These are phyloP conservation scores for Waltergamsia citrina DNA, from an alignment of 2,329 filamentous ascomycete genomes.

Conservation along the genomic window DNA sequence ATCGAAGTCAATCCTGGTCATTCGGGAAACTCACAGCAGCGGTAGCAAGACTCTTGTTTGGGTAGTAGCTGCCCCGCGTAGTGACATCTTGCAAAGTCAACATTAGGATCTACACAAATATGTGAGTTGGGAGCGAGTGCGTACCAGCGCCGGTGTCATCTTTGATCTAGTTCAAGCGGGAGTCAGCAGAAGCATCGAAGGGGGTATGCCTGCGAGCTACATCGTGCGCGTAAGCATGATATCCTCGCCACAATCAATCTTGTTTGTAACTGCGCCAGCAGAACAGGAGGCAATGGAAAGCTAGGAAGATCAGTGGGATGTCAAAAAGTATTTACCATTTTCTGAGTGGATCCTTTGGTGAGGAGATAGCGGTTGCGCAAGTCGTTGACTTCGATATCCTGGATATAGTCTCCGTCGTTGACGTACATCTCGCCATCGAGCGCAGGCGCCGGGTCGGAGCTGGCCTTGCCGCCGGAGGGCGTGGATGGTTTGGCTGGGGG, in stretches of 20 bases:
- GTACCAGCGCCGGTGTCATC: constrained; percentile 99
- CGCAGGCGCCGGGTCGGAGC: constrained; percentile 33
- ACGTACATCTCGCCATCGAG: constrained; percentile 88
- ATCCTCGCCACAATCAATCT: constrained; percentile 34
- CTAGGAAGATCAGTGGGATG: constrained; percentile 26
- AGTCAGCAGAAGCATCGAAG: constrained; percentile 93
- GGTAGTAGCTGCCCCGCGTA: constrained; percentile 91
- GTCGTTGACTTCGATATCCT: constrained; percentile 98
- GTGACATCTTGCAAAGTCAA: constrained; percentile 83
- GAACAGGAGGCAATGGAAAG: constrained; percentile 21
- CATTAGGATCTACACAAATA: constrained; percentile 36
- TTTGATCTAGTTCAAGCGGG: constrained; percentile 94
- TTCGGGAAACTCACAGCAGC: constrained; percentile 63
- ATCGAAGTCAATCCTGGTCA: neutral
- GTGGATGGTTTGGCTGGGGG: constrained; percentile 27
- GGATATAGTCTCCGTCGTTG: constrained; percentile 94
- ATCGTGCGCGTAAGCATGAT: constrained; percentile 61
- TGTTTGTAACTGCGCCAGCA: neutral
- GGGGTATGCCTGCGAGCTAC: constrained; percentile 52
- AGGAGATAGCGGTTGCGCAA: constrained; percentile 92
- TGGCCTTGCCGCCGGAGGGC: constrained; percentile 12
- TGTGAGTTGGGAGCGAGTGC: constrained; percentile 44
- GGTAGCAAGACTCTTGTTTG: constrained; percentile 95
- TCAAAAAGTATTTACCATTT: constrained; percentile 87
- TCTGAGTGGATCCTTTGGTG: constrained; percentile 94